Evolutionary conservation across 2,329 filamentous ascomycete genomes (phyloP), one percentile per base, ranked within the genome.

Genomic region (Malbranchea zuffiana): DNA sequence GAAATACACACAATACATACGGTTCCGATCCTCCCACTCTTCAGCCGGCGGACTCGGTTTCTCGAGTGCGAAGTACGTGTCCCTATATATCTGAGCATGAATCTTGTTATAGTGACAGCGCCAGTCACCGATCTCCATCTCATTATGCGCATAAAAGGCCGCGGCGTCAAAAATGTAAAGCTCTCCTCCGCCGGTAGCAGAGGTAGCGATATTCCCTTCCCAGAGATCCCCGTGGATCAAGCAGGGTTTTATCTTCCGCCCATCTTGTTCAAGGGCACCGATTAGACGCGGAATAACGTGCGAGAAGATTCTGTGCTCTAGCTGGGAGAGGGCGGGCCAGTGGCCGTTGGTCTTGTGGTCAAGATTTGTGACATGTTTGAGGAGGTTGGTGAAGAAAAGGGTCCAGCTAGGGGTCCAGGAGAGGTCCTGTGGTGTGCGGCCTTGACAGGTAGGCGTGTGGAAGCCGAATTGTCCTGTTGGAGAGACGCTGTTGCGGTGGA

Each of bases 191-290:
- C 16, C 19, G 5, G 49, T 39, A 6, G 36, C 39, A 12, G 50
- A 46, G 1, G 50, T 61, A 0, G 53, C 56, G 3, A 52, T 46
- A 29, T 65, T 65, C 0, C 49, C 52, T 26, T 64, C 56, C 60
- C 57, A 62, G 2, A 62, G 43, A 36, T 62, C 57, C 0, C 56
- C 58, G 37, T 63, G 60, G 11, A 62, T 55, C 29, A 63, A 44
- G 13, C 44, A 45, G 11, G 53, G 52, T 32, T 52, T 55, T 20
- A 55, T 32, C 5, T 29, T 36, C 24, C 50, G 37, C 5, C 53
- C 50, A 26, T 53, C 45, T 13, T 40, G 42, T 29, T 49, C 41
- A 3, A 54, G 46, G 19, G 33, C 32, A 5, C 47, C 45, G 2
- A 55, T 32, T 3, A 59, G 39, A 11, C 44, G 40, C 1, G 60